Base-by-base conservation (phyloP, 148 eudicot species). In the Fagopyrum tataricum region DNA sequence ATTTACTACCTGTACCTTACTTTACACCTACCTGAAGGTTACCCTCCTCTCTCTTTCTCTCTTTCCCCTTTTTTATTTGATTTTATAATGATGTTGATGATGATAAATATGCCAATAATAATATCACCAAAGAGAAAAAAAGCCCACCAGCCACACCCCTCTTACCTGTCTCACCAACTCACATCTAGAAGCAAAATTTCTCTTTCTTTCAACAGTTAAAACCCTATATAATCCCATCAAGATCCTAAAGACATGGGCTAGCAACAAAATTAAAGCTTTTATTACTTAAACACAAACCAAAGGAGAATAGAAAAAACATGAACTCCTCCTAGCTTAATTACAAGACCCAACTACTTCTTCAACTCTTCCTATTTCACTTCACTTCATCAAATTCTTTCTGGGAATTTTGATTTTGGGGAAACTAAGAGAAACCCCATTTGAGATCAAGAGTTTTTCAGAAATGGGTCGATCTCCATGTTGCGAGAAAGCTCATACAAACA, bases 401-500 rank as follows among this genome's bases (percentile, higher is more conserved):
- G 26, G 66, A 0, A 15, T 31, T 13, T 39, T 13, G 69, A 64
- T 23, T 59, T 59, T 59, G 66, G 66, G 66, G 14, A 64, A 64
- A 64, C 0, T 2, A 11, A 64, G 7, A 64, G 43, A 64, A 5
- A 64, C 69, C 69, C 69, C 69, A 64, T 2, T 64, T 64, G 69
- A 15, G 42, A 64, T 64, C 5, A 43, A 43, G 13, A 64, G n/a
- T 20, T 64, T 31, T 64, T 8, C 20, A 31, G 69, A 48, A 20
- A 93, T 93, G 98, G 98, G 98, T 71, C 89, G 98, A 85, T 91
- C 97, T 74, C 98, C 98, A 43, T 93, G 98, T 71, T 93, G 98
- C 82, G 98, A 93, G 81, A 93, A 93, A 72, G 91, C 97, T 18
- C 97, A 93, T 74, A 93, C 98, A 47, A 93, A 93, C 91, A 93